Percentiles rank a stretch among this genome's conserved stretches.
Evolutionary conservation across 352 stramenopile genomes (phyloP).

Genomic region (Achlya hypogyna): DNA sequence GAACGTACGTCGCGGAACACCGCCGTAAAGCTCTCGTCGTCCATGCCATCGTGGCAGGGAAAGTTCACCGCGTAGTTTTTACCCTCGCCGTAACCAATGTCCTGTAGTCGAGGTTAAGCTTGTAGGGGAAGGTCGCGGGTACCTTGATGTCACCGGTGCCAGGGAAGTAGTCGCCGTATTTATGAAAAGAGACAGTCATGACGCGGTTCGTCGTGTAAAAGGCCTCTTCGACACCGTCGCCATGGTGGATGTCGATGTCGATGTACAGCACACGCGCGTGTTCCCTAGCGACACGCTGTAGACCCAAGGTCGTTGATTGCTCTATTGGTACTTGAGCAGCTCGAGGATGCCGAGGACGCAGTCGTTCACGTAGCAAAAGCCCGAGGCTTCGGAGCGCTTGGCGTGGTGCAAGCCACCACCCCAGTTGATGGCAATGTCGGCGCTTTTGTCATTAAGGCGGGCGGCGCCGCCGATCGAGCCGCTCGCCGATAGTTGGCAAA

Average conservation of each 20-base stretch:
- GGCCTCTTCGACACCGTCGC: slow-evolving; percentile 98
- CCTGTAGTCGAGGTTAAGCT: too few relatives aligned
- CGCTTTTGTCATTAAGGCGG: slow-evolving; percentile 92
- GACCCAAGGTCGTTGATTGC: background rate
- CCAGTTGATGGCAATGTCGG: slow-evolving; percentile 99
- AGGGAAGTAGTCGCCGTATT: slow-evolving; percentile 99
- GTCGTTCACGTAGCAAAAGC: slow-evolving; percentile 99
- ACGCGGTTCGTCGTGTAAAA: slow-evolving; percentile 99
- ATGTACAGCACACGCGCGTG: slow-evolving; percentile 98
- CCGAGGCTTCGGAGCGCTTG: slow-evolving; percentile 97
- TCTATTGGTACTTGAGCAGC: slow-evolving; percentile 85
- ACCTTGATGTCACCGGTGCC: slow-evolving; percentile 74
- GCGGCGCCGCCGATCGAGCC: slow-evolving; percentile 95
- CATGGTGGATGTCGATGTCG: slow-evolving; percentile 99
- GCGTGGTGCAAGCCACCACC: slow-evolving; percentile 97
- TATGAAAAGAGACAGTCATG: slow-evolving; percentile 98
- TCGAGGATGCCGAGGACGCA: slow-evolving; percentile 98
- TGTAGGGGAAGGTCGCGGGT: slow-evolving; percentile 27
- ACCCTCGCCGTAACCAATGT: slow-evolving; percentile 81
- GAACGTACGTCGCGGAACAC: slow-evolving; percentile 58
- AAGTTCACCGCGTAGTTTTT: slow-evolving; percentile 99
- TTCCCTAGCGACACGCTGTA: slow-evolving; percentile 21
- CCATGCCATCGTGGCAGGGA: slow-evolving; percentile 96
- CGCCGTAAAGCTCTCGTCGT: slow-evolving; percentile 91
- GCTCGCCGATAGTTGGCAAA: slow-evolving; percentile 96